Evolutionary conservation across 179 eudicot species (phyloP), one percentile per base, ranked within the genome.

Genomic region (Beta lomatogona): DNA sequence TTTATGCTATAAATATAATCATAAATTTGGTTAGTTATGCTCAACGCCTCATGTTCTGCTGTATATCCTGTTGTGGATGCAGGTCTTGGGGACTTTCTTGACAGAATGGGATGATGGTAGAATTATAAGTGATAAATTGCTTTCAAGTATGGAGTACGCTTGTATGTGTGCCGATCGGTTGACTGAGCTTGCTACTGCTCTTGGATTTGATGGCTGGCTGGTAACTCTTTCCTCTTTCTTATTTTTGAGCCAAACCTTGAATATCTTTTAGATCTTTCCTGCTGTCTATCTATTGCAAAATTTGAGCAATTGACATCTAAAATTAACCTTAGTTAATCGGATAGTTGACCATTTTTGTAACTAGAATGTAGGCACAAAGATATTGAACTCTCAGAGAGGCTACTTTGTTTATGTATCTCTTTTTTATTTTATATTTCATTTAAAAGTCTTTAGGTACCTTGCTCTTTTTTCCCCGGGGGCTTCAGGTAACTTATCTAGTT

Each of bases 131-230:
- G 73, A 89, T 46, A 75, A 88, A 75, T 73, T 95, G 67, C 84
- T 95, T 53, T 78, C 90, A 0, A 88, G 97, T 25, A 87, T 82
- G 85, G 91, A 89, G 60, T 91, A 93, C 82, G 91, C 93, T 87
- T 86, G 81, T 46, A 86, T 85, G 91, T 95, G 93, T 85, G 99
- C 97, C 46, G 98, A 91, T 86, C 88, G 94, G 63, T 87, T 95
- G 87, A 65, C 91, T 36, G 98, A 95, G 84, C 95, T 95, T 73
- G 98, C 99, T 75, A 77, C 76, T 81, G 90, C 90, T 79, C 86
- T 95, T 84, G 97, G 97, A 72, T 95, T 95, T 86, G 99, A 95
- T 87, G 99, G 98, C 2, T 95, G 99, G 99, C 98, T 95, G 97
- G 99, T 95, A 88, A 74, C 22, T 53, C 78, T 54, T 54, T 21